A percentile compares a stretch with the other conserved stretches of the same genome.
These are phyloP conservation scores for Monascus ruber DNA, from an alignment of 2,329 filamentous ascomycete species.

Conservation along the genomic window DNA sequence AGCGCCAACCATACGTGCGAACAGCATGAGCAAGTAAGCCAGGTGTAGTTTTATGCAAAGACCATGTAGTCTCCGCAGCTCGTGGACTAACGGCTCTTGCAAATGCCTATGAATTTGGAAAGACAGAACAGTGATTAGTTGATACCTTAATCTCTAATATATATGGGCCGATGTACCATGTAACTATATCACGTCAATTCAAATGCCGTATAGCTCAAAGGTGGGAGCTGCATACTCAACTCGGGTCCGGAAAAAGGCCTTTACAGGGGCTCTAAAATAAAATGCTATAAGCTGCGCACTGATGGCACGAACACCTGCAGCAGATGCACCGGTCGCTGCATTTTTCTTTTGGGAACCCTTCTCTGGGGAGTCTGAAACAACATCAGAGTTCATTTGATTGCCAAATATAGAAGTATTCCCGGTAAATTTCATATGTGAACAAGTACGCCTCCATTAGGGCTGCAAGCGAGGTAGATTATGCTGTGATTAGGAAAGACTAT, in stretches of 20 bases:
- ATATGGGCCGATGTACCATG: conserved; percentile 30
- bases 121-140: neutral
- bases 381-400: conserved; percentile 7
- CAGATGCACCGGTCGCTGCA: conserved; percentile 64
- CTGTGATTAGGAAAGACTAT: too few relatives aligned
- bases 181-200: conserved; percentile 30
- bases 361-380: conserved; percentile 11
- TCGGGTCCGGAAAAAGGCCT: conserved; percentile 81
- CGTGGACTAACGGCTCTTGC: conserved; percentile 52
- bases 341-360: conserved; percentile 42
- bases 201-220: neutral
- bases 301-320: conserved; percentile 71
- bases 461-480: neutral
- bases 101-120: conserved; percentile 38
- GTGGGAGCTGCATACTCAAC: conserved; percentile 59
- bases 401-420: conserved; percentile 2
- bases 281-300: conserved; percentile 77
- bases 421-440: conserved; percentile 5
- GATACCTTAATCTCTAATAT: neutral
- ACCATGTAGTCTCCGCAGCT: conserved; percentile 38
- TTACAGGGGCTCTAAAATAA: conserved; percentile 83
- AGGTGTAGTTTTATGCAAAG: conserved; percentile 50
- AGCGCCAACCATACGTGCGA: conserved; percentile 50
- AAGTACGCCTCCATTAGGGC: conserved; percentile 7
- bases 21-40: conserved; percentile 51